Evolutionary conservation across 805 yeast genomes (phyloP).

Genomic region (Cyberlindnera mississippiensis): DNA sequence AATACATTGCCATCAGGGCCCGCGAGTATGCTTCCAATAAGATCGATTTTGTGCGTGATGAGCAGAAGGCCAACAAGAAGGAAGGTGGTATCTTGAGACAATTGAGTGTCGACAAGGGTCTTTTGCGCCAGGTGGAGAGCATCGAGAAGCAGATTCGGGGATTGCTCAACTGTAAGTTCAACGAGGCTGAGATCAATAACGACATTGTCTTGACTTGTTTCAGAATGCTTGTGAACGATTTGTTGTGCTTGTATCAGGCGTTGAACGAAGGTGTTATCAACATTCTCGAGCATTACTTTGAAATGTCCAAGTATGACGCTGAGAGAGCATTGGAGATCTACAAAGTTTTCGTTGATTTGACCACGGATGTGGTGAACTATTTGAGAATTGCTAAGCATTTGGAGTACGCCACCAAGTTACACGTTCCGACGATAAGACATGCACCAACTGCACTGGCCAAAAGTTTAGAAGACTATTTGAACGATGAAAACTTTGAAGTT

Average conservation of each 20-base stretch:
- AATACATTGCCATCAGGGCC: conserved; percentile 65
- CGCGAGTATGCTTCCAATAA: conserved; percentile 61
- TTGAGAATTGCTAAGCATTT: conserved; percentile 85
- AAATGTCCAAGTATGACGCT: conserved; percentile 83
- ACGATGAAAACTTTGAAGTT: conserved; percentile 78
- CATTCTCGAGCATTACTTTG: conserved; percentile 89
- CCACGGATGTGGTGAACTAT: conserved; percentile 82
- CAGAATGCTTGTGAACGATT: conserved; percentile 84
- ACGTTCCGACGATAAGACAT: conserved; percentile 93
- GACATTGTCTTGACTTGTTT: conserved; percentile 83
- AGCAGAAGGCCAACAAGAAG: conserved; percentile 37
- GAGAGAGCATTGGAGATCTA: conserved; percentile 81
- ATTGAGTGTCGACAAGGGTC: conserved; percentile 70
- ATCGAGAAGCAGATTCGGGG: conserved; percentile 80
- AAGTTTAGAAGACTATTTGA: conserved; percentile 82
- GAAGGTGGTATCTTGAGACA: conserved; percentile 40
- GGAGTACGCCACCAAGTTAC: conserved; percentile 81
- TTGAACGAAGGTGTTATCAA: conserved; percentile 96
- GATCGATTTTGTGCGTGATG: conserved; percentile 77
- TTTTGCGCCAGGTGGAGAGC: conserved; percentile 79
- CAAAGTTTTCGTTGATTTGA: conserved; percentile 78
- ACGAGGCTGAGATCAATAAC: conserved; percentile 77
- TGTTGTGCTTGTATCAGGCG: conserved; percentile 80
- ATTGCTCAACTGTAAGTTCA: conserved; percentile 67
- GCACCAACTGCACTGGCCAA: conserved; percentile 92